Evolutionary conservation across 768 basidiomycete genomes (phyloP).

Genomic region (Suillus clintonianus): DNA sequence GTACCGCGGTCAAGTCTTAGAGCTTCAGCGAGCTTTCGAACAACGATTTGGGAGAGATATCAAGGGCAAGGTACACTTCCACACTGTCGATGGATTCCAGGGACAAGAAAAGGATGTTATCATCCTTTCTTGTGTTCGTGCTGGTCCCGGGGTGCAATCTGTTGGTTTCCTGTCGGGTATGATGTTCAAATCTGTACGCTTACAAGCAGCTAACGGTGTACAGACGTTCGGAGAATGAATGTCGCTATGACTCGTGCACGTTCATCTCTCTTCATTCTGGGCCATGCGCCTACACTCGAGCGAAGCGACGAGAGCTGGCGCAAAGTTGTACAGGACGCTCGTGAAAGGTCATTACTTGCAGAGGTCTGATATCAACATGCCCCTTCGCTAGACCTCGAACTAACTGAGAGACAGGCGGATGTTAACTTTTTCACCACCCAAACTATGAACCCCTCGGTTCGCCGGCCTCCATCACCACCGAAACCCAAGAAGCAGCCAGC

Average conservation of each 20-base stretch:
- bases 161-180: conserved; percentile 89
- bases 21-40: conserved; percentile 70
- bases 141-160: conserved; percentile 77
- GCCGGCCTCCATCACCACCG: conserved; percentile 17
- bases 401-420: conserved; percentile 31
- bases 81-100: conserved; percentile 98
- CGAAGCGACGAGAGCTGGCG: conserved; percentile 82
- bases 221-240: conserved; percentile 90
- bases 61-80: conserved; percentile 78
- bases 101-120: conserved; percentile 99
- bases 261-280: conserved; percentile 91
- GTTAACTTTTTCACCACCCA: conserved; percentile 40
- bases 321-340: conserved; percentile 75
- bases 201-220: conserved; percentile 4
- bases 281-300: conserved; percentile 87
- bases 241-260: conserved; percentile 98
- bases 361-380: conserved; percentile 48
- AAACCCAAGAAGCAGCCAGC: conserved; percentile 22
- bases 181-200: conserved; percentile 7
- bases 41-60: conserved; percentile 73
- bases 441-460: conserved; percentile 12
- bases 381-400: background rate
- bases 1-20: conserved; percentile 88
- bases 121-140: conserved; percentile 95
- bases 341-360: conserved; percentile 58